Base-by-base conservation (phyloP, 805 yeast genomes). In the Monosporozyma unispora region DNA sequence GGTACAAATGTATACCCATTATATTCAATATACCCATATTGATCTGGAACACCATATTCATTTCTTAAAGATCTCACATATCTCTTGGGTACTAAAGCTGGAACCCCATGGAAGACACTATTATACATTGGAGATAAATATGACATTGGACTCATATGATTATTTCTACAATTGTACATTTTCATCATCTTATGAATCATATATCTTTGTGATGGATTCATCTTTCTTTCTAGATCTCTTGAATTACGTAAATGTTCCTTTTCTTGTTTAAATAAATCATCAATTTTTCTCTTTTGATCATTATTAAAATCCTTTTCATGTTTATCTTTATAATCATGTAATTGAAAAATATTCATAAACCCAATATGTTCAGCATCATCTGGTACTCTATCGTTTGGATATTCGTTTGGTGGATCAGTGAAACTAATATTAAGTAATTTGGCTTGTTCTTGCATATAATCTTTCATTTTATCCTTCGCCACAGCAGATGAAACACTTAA, bases 101-200 rank as follows among this genome's bases (percentile, higher is more conserved):
- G 70, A 19, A 78, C 78, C 8, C 82, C 81, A 59, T 83, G 88
- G 56, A 78, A 77, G 48, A 68, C 60, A 0, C 84, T 70, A 33
- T 70, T 56, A 14, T 68, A 59, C 49, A 84, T 60, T 1, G 87
- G 86, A 4, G 77, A 70, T n/a, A 84, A 51, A 55, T 79, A 80
- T 0, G 71, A 65, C 44, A 72, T 58, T 0, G 68, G 57, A 48
- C 71, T 70, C 55, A 79, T 79, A 63, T 84, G 91, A 47, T 72
- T 69, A 61, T 82, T 81, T 52, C 84, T 70, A 59, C 90, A 83
- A 46, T 75, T 73, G 57, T 74, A 77, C 3, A 74, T 43, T 14
- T 61, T 52, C 19, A 69, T 46, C 31, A 59, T 59, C 22, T 60
- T 54, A 50, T 70, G 68, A 18, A 69, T 52, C 14, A 58, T 57